A percentile compares a stretch with the other conserved stretches of the same genome.
Evolutionary conservation across 2,329 filamentous ascomycete species (phyloP).

Genomic region (Stemphylium vesicarium): DNA sequence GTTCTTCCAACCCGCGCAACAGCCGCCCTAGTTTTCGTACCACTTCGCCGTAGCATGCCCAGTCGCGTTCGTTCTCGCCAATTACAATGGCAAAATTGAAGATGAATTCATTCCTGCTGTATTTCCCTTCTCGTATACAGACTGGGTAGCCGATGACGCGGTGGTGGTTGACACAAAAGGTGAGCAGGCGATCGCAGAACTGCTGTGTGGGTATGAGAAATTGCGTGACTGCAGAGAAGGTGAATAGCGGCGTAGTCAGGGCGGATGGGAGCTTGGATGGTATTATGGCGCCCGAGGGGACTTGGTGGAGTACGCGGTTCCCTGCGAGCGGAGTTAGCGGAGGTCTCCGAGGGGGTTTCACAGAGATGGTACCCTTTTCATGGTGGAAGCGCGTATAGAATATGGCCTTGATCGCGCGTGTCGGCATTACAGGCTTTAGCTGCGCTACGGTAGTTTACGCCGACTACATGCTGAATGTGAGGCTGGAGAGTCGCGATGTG

Average conservation of each 20-base stretch:
- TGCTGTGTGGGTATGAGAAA: conserved; percentile 95
- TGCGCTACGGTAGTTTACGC: neutral
- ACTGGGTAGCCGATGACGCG: conserved; percentile 87
- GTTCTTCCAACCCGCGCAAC: conserved; percentile 89
- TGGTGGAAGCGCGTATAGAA: conserved; percentile 73
- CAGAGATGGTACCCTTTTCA: conserved; percentile 48
- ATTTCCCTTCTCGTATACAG: conserved; percentile 77
- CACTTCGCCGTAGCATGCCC: conserved; percentile 80
- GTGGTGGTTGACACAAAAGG: conserved; percentile 76
- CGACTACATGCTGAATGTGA: conserved; percentile 27
- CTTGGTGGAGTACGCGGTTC: conserved; percentile 68
- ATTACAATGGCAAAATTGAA: conserved; percentile 96
- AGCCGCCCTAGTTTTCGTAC: conserved; percentile 84
- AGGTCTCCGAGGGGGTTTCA: neutral
- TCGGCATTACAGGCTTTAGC: conserved; percentile 36
- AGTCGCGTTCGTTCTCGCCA: conserved; percentile 68
- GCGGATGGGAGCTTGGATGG: conserved; percentile 50
- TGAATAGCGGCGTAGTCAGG: conserved; percentile 70
- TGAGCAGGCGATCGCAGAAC: conserved; percentile 90
- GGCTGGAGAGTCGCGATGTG: conserved; percentile 6
- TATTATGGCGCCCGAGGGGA: conserved; percentile 65
- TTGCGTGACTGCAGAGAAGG: conserved; percentile 84
- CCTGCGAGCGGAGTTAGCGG: conserved; percentile 50
- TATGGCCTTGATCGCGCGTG: conserved; percentile 63
- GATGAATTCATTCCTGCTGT: conserved; percentile 94